Evolutionary conservation across 75 land plant genomes (phyloP).

Genomic region (Ceratopteris richardii): DNA sequence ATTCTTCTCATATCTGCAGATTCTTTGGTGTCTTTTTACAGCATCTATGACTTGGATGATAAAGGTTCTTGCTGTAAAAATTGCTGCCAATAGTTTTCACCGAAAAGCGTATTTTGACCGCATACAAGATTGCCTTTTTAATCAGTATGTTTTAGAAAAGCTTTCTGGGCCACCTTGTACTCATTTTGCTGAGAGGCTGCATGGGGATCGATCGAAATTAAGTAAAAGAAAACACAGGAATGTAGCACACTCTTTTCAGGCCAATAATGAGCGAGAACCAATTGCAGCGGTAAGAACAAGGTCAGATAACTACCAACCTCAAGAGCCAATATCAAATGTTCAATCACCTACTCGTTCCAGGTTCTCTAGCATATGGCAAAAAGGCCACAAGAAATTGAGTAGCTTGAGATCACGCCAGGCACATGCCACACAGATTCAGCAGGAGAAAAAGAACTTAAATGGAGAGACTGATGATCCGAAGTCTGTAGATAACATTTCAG

Average conservation of each 20-base stretch:
- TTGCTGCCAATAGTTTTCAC: constrained; percentile 62
- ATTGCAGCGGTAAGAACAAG: too few species aligned
- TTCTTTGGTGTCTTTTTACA: constrained; percentile 38
- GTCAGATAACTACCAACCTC: too few species aligned
- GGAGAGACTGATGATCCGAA: neutral
- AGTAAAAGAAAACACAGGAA: too few species aligned
- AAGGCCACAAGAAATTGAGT: neutral
- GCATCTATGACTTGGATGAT: constrained; percentile 51
- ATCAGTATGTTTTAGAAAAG: constrained; percentile 60
- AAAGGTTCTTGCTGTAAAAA: constrained; percentile 52
- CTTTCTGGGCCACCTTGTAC: constrained; percentile 64
- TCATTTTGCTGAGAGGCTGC: constrained; percentile 27
- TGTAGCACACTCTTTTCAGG: too few species aligned
- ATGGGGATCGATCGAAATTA: neutral
- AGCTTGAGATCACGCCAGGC: neutral
- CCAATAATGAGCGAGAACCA: too few species aligned
- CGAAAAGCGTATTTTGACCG: constrained; percentile 69
- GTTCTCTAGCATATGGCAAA: neutral
- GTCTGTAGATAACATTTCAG: neutral
- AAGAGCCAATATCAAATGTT: too few species aligned
- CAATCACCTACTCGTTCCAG: neutral
- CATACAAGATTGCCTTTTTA: constrained; percentile 76
- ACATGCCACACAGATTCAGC: neutral
- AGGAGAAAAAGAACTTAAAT: too few species aligned
- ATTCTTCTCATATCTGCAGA: neutral